Conservation (phyloP, 192 early-diverging fungal species). For the Backusella westeae region DNA sequence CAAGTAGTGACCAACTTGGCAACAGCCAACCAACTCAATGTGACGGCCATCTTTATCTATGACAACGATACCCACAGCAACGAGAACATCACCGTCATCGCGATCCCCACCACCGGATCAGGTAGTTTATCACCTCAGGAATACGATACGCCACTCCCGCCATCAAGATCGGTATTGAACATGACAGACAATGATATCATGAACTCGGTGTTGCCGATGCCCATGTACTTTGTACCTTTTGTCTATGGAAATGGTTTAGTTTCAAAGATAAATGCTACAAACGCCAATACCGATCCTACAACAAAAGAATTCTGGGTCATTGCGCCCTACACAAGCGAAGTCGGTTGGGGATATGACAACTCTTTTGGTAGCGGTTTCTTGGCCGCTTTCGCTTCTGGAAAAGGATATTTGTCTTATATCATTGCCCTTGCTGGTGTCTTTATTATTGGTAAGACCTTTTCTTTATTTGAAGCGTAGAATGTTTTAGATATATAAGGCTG, state of each 20-base stretch:
- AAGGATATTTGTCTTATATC: conserved; percentile 27
- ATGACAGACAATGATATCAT: conserved; percentile 30
- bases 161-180: neutral
- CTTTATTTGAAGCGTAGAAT: neutral
- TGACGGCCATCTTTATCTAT: conserved; percentile 21
- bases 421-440: conserved; percentile 27
- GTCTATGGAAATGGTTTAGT: conserved; percentile 18
- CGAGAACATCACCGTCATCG: neutral
- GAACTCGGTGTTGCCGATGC: neutral
- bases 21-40: neutral
- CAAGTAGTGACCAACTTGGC: neutral
- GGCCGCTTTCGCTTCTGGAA: neutral
- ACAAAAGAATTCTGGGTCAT: neutral
- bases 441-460: conserved; percentile 19
- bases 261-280: neutral
- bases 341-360: neutral
- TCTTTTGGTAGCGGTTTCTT: neutral
- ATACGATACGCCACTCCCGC: neutral
- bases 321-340: neutral
- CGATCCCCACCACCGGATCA: neutral
- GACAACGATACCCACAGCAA: conserved; percentile 16
- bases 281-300: neutral
- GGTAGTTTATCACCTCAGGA: neutral
- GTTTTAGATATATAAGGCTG: neutral
- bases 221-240: conserved; percentile 27